phyloP scores from a whole-genome alignment of 306 rosid species.

The Ceratonia siliqua region DNA sequence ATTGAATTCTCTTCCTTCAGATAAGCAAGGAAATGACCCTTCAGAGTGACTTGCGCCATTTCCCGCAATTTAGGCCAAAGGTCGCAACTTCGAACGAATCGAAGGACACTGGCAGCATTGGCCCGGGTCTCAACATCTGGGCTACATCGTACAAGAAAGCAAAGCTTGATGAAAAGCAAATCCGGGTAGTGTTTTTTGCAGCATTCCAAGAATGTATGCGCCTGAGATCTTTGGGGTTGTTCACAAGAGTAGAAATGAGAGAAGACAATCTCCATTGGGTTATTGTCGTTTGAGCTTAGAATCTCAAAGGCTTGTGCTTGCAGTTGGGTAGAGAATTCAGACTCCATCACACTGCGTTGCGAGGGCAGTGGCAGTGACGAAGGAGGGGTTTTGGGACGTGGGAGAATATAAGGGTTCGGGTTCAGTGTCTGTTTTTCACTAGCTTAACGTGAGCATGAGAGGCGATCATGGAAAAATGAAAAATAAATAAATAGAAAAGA shows the following conservation, averaged over 20 bases:
- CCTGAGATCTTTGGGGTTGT: slow-evolving; percentile 9
- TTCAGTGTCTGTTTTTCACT: not conserved
- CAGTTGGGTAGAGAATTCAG: slow-evolving; percentile 35
- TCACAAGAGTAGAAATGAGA: slow-evolving; percentile 15
- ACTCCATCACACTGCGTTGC: slow-evolving; percentile 14
- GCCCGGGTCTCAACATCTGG: slow-evolving; percentile 23
- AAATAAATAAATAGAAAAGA: not conserved
- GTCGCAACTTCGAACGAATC: not conserved
- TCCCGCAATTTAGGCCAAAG: slow-evolving; percentile 36
- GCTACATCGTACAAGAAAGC: slow-evolving; percentile 23
- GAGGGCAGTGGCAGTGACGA: not conserved
- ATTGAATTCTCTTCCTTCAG: slow-evolving; percentile 31
- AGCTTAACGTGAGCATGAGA: not conserved
- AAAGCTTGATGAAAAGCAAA: slow-evolving; percentile 46
- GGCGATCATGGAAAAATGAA: not conserved
- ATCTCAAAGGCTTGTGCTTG: slow-evolving; percentile 17
- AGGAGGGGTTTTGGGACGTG: not conserved
- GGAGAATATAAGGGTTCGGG: slow-evolving; percentile 1
- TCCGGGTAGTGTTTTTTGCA: slow-evolving; percentile 40
- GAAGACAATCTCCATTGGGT: slow-evolving; percentile 36
- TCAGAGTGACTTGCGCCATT: slow-evolving; percentile 1
- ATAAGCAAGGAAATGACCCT: slow-evolving; percentile 32
- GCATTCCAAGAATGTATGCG: slow-evolving; percentile 38
- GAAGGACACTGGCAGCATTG: slow-evolving; percentile 38
- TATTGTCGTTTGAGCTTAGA: slow-evolving; percentile 40